Conservation (phyloP, 2,329 filamentous ascomycete species). For the Sarocladium strictum region DNA sequence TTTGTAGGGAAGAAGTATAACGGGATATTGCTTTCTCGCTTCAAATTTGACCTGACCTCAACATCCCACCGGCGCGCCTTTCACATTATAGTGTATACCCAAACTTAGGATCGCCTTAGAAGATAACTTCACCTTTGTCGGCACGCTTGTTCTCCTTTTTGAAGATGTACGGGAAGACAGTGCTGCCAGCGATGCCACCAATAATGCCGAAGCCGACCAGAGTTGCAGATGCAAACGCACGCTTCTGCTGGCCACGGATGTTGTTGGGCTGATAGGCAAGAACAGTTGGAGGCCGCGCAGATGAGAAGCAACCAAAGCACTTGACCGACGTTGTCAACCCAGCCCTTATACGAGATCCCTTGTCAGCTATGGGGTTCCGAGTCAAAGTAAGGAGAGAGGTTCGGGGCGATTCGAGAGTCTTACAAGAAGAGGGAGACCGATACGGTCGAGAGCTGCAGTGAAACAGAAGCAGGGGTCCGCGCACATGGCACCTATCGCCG, state of each 20-base stretch:
- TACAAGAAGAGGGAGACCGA: slow-evolving; percentile 14
- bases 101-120: slow-evolving; percentile 9
- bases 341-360: neutral
- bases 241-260: slow-evolving; percentile 83
- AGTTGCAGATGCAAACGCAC: slow-evolving; percentile 70
- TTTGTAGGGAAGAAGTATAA: no score
- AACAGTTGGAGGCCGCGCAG: slow-evolving; percentile 13
- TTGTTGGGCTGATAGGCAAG: slow-evolving; percentile 37
- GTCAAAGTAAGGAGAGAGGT: neutral
- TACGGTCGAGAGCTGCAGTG: slow-evolving; percentile 12
- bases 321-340: slow-evolving; percentile 9
- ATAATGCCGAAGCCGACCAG: slow-evolving; percentile 72
- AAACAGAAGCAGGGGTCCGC: slow-evolving; percentile 16
- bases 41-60: no score
- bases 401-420: slow-evolving; percentile 4
- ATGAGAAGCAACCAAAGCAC: slow-evolving; percentile 19
- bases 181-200: slow-evolving; percentile 68
- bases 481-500: slow-evolving; percentile 16
- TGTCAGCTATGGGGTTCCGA: neutral
- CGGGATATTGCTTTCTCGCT: no score
- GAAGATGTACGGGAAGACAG: slow-evolving; percentile 53
- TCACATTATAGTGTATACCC: slow-evolving; percentile 9
- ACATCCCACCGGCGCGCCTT: no score
- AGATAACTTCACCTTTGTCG: slow-evolving; percentile 5
- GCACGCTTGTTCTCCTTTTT: slow-evolving; percentile 9